Evolutionary conservation across 2,329 filamentous ascomycete genomes (phyloP), one percentile per base, ranked within the genome.

Genomic region (Parascedosporium putredinis): DNA sequence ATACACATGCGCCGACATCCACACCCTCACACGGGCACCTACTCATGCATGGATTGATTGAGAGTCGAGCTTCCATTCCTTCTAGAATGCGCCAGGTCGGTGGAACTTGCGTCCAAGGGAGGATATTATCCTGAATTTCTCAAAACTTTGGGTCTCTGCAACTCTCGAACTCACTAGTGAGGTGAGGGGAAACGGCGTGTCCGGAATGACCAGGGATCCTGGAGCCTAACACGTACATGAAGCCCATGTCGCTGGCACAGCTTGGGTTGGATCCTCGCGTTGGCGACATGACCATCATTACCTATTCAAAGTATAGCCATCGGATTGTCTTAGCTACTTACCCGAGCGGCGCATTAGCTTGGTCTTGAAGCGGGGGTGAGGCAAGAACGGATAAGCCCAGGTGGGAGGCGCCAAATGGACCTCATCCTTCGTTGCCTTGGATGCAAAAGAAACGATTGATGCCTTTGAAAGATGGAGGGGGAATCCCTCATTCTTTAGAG

Each of bases 151-250:
- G 38, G 20, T 42, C 38, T 42, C 38, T 42, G 18, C 38, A 22
- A 42, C 16, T 42, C 38, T 42, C 16, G 38, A n/a, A 20, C 16
- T 20, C 5, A 20, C 16, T 20, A 9, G 38, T 20, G 20, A 42
- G 38, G 18, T 42, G 38, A 42, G 38, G 38, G 38, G 38, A 42
- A 22, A 42, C 38, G 38, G 38, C 20, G 38, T 42, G 38, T 42
- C 38, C 38, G 38, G 38, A 42, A 42, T 42, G 38, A 42, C 38
- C 38, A 42, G 38, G 38, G 38, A 20, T 22, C 38, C 38, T 20
- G 12, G 38, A 23, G 23, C 38, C 16, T 42, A 42, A 24, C 38
- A 42, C 38, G 5, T 20, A 42, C 38, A 42, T 42, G 38, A 42
- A 42, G 38, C 38, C 36, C 38, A 42, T 42, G 18, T 4, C 38